Conservation (phyloP, 2,329 filamentous ascomycete species). For the Exophiala lecanii-corni region DNA sequence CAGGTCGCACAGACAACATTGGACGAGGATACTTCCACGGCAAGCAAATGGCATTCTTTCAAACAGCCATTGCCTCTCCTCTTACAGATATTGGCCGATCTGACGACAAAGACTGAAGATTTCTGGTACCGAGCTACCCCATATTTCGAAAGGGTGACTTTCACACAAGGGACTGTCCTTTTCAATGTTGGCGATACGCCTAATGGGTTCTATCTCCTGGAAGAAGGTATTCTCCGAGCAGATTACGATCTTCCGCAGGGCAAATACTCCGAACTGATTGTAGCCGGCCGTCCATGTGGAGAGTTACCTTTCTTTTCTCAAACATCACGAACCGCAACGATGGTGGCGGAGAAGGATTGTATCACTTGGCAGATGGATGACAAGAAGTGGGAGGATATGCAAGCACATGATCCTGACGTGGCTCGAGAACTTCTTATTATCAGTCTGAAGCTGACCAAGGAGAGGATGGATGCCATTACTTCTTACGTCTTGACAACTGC, state of each 20-base stretch:
- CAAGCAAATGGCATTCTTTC: constrained; percentile 74
- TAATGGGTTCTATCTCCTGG: constrained; percentile 82
- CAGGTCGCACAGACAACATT: constrained; percentile 74
- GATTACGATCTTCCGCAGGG: constrained; percentile 92
- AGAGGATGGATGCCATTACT: constrained; percentile 75
- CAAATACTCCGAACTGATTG: constrained; percentile 81
- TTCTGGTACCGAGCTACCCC: constrained; percentile 82
- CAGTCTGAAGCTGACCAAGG: constrained; percentile 87
- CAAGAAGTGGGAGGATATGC: constrained; percentile 67
- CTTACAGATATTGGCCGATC: constrained; percentile 87
- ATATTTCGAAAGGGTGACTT: constrained; percentile 70
- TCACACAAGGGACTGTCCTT: constrained; percentile 64
- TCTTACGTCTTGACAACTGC: constrained; percentile 41
- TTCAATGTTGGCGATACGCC: constrained; percentile 74
- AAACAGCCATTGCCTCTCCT: constrained; percentile 87
- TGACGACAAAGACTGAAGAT: constrained; percentile 82
- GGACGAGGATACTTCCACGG: constrained; percentile 55
- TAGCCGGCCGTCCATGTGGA: constrained; percentile 90
- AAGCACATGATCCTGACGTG: constrained; percentile 68
- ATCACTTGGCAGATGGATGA: constrained; percentile 76
- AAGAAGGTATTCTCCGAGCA: constrained; percentile 80
- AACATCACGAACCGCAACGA: constrained; percentile 80
- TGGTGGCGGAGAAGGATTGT: constrained; percentile 74
- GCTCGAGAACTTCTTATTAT: constrained; percentile 80
- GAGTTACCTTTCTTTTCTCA: constrained; percentile 95